Conservation (phyloP, 805 yeast genomes). For the Danielia oregonensis region DNA sequence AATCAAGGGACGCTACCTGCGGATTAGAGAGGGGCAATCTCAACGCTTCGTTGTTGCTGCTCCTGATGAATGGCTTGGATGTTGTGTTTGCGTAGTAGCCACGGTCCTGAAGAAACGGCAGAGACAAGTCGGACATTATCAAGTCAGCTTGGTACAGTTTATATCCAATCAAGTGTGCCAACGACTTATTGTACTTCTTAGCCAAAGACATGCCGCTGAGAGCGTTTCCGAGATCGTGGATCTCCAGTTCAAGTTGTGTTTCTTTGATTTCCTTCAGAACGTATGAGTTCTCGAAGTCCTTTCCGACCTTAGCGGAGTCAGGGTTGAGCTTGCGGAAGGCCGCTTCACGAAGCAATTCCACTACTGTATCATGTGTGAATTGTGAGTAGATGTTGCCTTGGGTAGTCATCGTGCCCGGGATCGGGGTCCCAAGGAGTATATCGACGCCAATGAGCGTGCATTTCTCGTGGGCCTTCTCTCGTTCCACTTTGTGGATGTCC, state of each 20-base stretch:
- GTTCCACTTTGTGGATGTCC: slow-evolving; percentile 26
- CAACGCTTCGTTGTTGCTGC: slow-evolving; percentile 22
- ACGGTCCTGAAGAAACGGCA: slow-evolving; percentile 30
- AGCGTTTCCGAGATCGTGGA: slow-evolving; percentile 13
- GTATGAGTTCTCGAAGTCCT: slow-evolving; percentile 20
- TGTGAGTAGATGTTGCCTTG: slow-evolving; percentile 83
- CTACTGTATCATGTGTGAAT: slow-evolving; percentile 9
- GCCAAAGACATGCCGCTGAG: slow-evolving; percentile 1
- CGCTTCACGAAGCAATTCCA: slow-evolving; percentile 10
- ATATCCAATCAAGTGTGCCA: slow-evolving; percentile 2
- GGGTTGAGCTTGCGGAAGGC: slow-evolving; percentile 4
- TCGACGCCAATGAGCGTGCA: slow-evolving; percentile 44
- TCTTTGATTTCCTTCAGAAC: slow-evolving; percentile 26
- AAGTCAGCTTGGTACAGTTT: slow-evolving; percentile 30
- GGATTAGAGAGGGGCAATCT: slow-evolving; percentile 23
- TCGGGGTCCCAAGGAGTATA: slow-evolving; percentile 73
- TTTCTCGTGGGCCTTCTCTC: slow-evolving; percentile 22
- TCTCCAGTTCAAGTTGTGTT: slow-evolving; percentile 17
- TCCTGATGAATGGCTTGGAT: slow-evolving; percentile 31
- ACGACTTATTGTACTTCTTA: neutral
- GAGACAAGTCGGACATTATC: slow-evolving; percentile 32
- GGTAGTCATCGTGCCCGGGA: slow-evolving; percentile 70
- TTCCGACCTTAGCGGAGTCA: neutral
- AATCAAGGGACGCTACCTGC: slow-evolving; percentile 29
- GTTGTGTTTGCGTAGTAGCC: slow-evolving; percentile 38